phyloP scores from a whole-genome alignment of 495 filamentous ascomycete genomes.

The Penicillium pancosmium region DNA sequence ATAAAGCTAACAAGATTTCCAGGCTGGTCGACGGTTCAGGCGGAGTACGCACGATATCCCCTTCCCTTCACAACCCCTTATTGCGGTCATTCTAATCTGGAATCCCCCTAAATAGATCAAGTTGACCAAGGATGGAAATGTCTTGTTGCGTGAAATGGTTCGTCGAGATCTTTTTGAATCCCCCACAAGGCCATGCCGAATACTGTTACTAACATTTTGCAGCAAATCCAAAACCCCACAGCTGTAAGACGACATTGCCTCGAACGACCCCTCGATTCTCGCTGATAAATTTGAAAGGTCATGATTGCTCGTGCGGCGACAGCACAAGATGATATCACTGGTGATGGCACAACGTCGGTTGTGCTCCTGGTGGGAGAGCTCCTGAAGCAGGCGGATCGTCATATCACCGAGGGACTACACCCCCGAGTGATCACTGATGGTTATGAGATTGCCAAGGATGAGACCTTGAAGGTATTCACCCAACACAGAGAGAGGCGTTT shows the following conservation, averaged over 20 bases:
- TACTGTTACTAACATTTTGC: constrained; percentile 36
- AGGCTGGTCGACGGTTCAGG: constrained; percentile 96
- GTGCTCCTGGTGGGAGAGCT: constrained; percentile 95
- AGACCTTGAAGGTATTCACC: constrained; percentile 73
- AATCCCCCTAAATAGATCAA: constrained; percentile 70
- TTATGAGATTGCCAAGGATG: constrained; percentile 94
- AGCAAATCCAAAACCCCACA: constrained; percentile 84
- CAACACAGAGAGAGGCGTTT: not conserved
- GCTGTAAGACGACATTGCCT: constrained; percentile 59
- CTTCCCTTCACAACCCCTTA: constrained; percentile 14
- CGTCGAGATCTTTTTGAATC: constrained; percentile 24
- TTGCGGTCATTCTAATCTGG: constrained; percentile 17
- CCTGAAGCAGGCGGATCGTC: constrained; percentile 93
- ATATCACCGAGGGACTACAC: constrained; percentile 92
- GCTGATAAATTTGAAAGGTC: constrained; percentile 54
- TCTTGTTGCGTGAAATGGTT: constrained; percentile 95
- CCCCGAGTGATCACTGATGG: constrained; percentile 96
- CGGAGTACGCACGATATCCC: constrained; percentile 61
- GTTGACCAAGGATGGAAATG: constrained; percentile 97
- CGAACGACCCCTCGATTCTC: constrained; percentile 16
- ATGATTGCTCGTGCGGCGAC: constrained; percentile 99
- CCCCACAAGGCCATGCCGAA: not conserved
- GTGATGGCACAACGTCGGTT: constrained; percentile 96
- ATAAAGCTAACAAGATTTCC: constrained; percentile 34
- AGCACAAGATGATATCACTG: constrained; percentile 97